Evolutionary conservation across 1,284 basidiomycete species (phyloP).

Genomic region (Rhodotorula sp.): DNA sequence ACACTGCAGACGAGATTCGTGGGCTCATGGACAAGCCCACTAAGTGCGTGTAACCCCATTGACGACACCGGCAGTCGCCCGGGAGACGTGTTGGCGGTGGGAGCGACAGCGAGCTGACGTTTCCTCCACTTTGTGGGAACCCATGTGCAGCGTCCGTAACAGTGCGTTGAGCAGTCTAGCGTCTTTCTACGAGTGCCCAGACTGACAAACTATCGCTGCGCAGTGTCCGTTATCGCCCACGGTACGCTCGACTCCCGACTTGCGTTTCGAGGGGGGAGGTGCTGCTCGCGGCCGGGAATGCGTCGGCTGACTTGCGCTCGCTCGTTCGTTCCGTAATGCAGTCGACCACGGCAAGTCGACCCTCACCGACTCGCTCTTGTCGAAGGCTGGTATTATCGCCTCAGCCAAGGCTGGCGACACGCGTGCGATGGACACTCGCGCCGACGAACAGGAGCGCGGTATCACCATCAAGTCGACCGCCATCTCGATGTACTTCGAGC

Average conservation of each 20-base stretch:
- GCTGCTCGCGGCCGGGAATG: too few species aligned
- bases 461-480: conserved; percentile 99
- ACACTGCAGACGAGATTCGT: conserved; percentile 43
- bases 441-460: conserved; percentile 99
- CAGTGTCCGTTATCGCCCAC: conserved; percentile 46
- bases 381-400: conserved; percentile 99
- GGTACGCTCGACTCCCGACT: conserved; percentile 47
- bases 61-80: too few species aligned
- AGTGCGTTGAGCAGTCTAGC: conserved; percentile 18
- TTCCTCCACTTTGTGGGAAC: conserved; percentile 6
- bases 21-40: conserved; percentile 45
- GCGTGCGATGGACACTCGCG: conserved; percentile 96
- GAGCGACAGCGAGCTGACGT: conserved; percentile 9
- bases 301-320: neutral
- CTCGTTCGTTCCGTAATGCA: conserved; percentile 28
- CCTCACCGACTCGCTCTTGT: conserved; percentile 97
- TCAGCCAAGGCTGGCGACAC: conserved; percentile 90
- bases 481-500: conserved; percentile 99
- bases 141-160: conserved; percentile 39
- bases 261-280: neutral
- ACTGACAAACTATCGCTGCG: neutral
- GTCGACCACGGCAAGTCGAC: conserved; percentile 99
- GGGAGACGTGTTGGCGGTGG: too few species aligned
- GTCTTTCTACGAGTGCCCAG: too few species aligned
- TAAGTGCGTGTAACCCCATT: conserved; percentile 24